Evolutionary conservation across 805 yeast species (phyloP).

Genomic region (Jamesozyma jinghongensis): DNA sequence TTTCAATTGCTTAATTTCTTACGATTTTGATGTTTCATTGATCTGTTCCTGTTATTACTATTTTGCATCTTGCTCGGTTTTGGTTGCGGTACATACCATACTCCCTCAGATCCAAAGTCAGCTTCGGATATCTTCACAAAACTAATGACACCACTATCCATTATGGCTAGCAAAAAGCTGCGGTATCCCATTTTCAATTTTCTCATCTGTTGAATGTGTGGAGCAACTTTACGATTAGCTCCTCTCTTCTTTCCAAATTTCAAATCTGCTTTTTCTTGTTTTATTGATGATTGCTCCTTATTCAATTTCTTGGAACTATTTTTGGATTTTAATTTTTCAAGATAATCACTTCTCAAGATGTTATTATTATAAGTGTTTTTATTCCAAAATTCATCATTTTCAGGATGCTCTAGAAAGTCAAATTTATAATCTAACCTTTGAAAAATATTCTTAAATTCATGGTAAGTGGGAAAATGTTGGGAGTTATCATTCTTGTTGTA

Average conservation of each 20-base stretch:
- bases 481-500: conserved; percentile 36
- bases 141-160: conserved; percentile 68
- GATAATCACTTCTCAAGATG: conserved; percentile 6
- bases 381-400: conserved; percentile 16
- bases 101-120: conserved; percentile 36
- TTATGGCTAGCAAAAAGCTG: conserved; percentile 51
- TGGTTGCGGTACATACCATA: conserved; percentile 23
- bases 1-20: background rate
- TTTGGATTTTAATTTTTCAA: conserved; percentile 1
- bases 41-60: too few relatives aligned
- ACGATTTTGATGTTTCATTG: background rate
- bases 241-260: conserved; percentile 9
- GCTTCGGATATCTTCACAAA: conserved; percentile 47
- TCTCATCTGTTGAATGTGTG: conserved; percentile 28
- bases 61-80: background rate
- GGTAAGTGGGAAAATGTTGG: conserved; percentile 38
- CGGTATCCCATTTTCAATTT: conserved; percentile 46
- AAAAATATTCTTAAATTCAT: conserved; percentile 35
- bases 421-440: conserved; percentile 26
- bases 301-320: conserved; percentile 1
- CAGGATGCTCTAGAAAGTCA: conserved; percentile 25
- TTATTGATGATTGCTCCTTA: conserved; percentile 5
- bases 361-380: conserved; percentile 13
- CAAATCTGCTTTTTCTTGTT: background rate
- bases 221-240: conserved; percentile 11